A percentile compares a stretch with the other conserved stretches of the same genome.
phyloP scores from a whole-genome alignment of 2,329 filamentous ascomycete genomes.

The Trichoderma atrobrunneum region DNA sequence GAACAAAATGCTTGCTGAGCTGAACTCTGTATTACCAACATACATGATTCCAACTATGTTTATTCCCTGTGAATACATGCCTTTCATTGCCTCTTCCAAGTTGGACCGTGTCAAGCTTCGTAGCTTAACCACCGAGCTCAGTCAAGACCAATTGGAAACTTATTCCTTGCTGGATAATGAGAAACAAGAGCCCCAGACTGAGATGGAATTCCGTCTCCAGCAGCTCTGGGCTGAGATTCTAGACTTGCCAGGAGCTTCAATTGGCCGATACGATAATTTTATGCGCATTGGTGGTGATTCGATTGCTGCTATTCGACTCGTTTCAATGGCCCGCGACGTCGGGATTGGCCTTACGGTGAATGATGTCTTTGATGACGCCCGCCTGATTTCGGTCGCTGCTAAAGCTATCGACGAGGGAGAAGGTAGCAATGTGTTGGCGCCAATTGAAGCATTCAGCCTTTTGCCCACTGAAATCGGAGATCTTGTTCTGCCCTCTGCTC shows the following conservation, averaged over 20 bases:
- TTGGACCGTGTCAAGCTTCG: conserved; percentile 14
- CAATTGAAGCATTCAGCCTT: conserved; percentile 14
- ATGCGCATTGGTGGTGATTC: conserved; percentile 22
- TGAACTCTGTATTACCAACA: conserved; percentile 20
- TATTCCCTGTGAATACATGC: conserved; percentile 40
- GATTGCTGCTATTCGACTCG: conserved; percentile 20
- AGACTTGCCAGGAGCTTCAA: neutral
- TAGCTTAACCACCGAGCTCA: neutral
- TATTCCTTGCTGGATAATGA: neutral
- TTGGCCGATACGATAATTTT: conserved; percentile 21
- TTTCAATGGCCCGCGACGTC: conserved; percentile 12
- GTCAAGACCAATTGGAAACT: neutral
- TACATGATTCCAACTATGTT: conserved; percentile 45
- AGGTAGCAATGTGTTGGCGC: neutral
- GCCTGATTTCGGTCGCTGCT: conserved; percentile 5
- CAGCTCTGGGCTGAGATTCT: conserved; percentile 22
- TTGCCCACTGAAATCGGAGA: neutral
- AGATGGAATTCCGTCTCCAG: conserved; percentile 23
- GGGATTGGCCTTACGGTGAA: conserved; percentile 21
- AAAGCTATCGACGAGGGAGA: neutral
- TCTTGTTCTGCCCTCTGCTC: neutral
- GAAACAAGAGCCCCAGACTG: neutral
- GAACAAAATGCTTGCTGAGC: neutral
- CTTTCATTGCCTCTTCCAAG: conserved; percentile 22
- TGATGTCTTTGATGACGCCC: conserved; percentile 16